Evolutionary conservation across 2,329 filamentous ascomycete genomes (phyloP).

Genomic region (Diaporthe vaccinii): DNA sequence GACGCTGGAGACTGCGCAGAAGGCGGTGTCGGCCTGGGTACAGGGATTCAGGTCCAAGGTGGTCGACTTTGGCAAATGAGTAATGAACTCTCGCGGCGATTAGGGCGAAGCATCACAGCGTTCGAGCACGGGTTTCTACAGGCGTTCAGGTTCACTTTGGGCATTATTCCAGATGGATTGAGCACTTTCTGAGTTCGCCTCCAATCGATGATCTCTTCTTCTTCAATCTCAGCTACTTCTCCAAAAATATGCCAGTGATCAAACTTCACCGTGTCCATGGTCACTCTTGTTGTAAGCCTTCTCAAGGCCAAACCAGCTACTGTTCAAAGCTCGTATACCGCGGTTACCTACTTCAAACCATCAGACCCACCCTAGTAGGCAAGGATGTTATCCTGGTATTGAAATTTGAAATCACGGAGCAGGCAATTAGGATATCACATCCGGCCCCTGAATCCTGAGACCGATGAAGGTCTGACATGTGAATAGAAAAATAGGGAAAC

Average conservation of each 20-base stretch:
- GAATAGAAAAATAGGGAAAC: background rate
- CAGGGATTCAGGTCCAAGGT: slow-evolving; percentile 7
- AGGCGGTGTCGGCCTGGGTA: slow-evolving; percentile 50
- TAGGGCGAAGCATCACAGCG: slow-evolving; percentile 8
- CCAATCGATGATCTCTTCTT: background rate
- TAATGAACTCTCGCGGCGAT: background rate
- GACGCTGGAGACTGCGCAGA: slow-evolving; percentile 42
- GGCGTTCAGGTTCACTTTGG: slow-evolving; percentile 4
- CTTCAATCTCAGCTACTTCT: background rate
- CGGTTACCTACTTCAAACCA: background rate
- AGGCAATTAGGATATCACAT: background rate
- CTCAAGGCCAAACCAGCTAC: fast-evolving
- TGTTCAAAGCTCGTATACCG: background rate
- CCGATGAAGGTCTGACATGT: background rate
- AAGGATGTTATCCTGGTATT: background rate
- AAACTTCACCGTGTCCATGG: background rate
- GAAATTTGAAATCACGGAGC: background rate
- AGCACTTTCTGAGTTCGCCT: background rate
- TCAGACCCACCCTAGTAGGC: background rate
- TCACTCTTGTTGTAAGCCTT: background rate
- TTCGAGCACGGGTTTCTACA: slow-evolving; percentile 6
- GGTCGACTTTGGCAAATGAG: slow-evolving; percentile 16
- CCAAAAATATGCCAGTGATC: background rate
- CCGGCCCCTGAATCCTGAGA: background rate
- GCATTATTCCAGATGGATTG: slow-evolving; percentile 1